These are phyloP conservation scores for Thecaphora thlaspeos DNA, from an alignment of 1,284 basidiomycete species.

Conservation along the genomic window DNA sequence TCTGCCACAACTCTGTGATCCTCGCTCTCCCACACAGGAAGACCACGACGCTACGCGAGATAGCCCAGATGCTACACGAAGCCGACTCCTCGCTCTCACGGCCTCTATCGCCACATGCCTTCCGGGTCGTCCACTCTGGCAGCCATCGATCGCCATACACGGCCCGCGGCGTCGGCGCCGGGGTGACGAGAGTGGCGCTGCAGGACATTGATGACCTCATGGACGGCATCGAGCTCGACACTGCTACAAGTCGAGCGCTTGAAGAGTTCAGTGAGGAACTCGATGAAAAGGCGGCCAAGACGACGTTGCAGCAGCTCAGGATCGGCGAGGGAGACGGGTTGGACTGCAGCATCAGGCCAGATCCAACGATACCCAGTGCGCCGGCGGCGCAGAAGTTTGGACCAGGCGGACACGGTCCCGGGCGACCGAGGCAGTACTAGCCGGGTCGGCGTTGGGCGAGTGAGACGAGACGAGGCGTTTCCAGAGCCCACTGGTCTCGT, in stretches of 20 bases:
- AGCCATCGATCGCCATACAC: slow-evolving; percentile 7
- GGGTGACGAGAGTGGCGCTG: slow-evolving; percentile 36
- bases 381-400: not conserved
- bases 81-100: slow-evolving; percentile 30
- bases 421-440: not conserved
- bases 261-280: slow-evolving; percentile 11
- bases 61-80: slow-evolving; percentile 41
- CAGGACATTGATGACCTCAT: slow-evolving; percentile 19
- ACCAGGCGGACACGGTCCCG: not conserved
- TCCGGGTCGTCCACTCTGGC: slow-evolving; percentile 28
- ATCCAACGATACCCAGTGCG: slow-evolving; percentile 6
- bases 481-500: no score
- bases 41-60: slow-evolving; percentile 44
- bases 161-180: slow-evolving; percentile 19
- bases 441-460: no score
- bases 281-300: slow-evolving; percentile 23
- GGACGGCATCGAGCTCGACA: slow-evolving; percentile 10
- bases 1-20: no score
- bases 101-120: slow-evolving; percentile 36
- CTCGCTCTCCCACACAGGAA: no score
- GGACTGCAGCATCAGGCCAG: slow-evolving; percentile 37
- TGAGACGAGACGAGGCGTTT: no score
- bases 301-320: slow-evolving; percentile 23
- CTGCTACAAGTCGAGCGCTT: not conserved
- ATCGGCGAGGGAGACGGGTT: slow-evolving; percentile 23